Evolutionary conservation across 371 early-diverging fungal species (phyloP), one percentile per base, ranked within the genome.

Genomic region (Apophysomyces variabilis): DNA sequence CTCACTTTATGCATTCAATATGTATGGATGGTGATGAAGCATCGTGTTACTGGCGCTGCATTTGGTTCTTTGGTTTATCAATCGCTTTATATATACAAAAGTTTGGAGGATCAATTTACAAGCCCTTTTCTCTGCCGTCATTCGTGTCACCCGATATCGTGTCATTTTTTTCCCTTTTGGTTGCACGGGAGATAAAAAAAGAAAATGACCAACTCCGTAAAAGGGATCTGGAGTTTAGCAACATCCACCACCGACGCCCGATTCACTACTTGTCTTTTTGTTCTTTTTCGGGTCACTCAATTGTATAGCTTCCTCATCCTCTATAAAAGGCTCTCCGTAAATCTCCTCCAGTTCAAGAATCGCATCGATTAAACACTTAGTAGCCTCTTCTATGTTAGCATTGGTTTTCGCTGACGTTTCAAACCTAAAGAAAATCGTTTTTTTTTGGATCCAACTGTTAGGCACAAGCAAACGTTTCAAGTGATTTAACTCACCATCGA

Each of bases 331-430:
- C n/a, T 69, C 65, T n/a, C 36, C 35, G 3, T 44, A 36, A 7
- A 63, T 58, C 58, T 57, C 41, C 14, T 70, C 70, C 5, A 64
- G 41, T 37, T 58, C 37, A n/a, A 70, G 13, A 36, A 66, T 64
- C 1, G 46, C 26, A 36, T 58, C 38, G n/a, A 83, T 64, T 44
- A 85, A 56, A 47, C 66, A 73, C 12, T 75, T 71, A 0, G 73
- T 62, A n/a, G 83, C 82, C 50, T 81, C 77, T 14, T 83, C 79
- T 56, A 85, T 75, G 47, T 82, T 79, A 32, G 60, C 74, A 67
- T 83, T 81, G 13, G 81, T 81, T 58, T 85, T 85, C 38, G 85
- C 85, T 8, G 83, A 83, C 9, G 83, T 83, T 11, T 77, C 77
- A 50, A 79, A 85, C 85, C 85, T 83, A 54, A 21, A 18, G 14